Evolutionary conservation across 164 flowering plant species (phyloP).

Genomic region (Magnolia officinalis): DNA sequence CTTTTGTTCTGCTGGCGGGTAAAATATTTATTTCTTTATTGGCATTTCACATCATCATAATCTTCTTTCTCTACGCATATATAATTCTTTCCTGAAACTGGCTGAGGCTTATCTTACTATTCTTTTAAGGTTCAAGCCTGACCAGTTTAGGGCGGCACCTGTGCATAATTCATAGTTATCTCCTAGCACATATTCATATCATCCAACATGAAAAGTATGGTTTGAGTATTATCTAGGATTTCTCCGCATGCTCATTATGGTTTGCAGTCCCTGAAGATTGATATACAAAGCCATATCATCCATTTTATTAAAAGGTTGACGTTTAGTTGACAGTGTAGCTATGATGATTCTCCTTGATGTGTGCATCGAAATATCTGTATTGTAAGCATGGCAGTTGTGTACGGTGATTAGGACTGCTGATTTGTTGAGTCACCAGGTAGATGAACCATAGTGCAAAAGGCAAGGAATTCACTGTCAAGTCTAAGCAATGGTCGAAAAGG

Average conservation of each 20-base stretch:
- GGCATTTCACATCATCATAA: not conserved
- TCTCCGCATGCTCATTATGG: not conserved
- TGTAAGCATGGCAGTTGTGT: too few relatives aligned
- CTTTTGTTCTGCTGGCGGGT: slow-evolving; percentile 98
- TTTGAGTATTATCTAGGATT: not conserved
- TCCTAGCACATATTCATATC: not conserved
- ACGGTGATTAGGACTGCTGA: too few relatives aligned
- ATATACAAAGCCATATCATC: not conserved
- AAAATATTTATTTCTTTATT: slow-evolving; percentile 4
- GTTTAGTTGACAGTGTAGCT: too few relatives aligned
- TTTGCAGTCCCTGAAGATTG: not conserved
- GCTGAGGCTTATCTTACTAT: not conserved
- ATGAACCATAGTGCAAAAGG: too few relatives aligned
- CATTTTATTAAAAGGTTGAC: not conserved
- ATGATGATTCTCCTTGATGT: too few relatives aligned
- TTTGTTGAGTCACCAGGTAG: too few relatives aligned
- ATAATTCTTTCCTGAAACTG: not conserved
- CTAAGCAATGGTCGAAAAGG: too few relatives aligned
- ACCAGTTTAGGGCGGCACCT: too few relatives aligned
- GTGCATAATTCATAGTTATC: not conserved
- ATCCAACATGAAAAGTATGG: not conserved
- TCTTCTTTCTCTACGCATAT: not conserved
- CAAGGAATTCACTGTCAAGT: too few relatives aligned
- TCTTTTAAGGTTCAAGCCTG: too few relatives aligned
- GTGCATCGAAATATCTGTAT: too few relatives aligned